phyloP scores from a whole-genome alignment of 768 basidiomycete species.

The Sporobolomyces phaffii region DNA sequence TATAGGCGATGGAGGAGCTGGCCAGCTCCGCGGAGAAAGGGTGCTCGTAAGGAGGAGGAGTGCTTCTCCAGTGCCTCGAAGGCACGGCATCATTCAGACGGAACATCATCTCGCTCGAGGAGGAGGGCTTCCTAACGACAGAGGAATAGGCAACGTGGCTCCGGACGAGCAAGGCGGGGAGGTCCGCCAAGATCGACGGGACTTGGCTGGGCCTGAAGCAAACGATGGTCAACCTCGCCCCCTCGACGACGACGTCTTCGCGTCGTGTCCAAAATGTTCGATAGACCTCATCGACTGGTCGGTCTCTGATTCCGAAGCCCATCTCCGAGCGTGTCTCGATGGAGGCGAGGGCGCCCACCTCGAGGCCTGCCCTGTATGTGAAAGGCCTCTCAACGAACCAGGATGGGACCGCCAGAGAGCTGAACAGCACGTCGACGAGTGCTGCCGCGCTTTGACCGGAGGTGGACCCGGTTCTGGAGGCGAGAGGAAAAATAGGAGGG shows the following conservation, averaged over 20 bases:
- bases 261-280: conserved; percentile 23
- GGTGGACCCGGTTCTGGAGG: background rate
- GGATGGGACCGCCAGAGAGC: background rate
- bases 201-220: background rate
- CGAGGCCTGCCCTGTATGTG: conserved; percentile 18
- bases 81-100: too few species aligned
- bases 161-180: too few species aligned
- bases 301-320: too few species aligned
- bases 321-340: conserved; percentile 15
- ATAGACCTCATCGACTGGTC: too few species aligned
- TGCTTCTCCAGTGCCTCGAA: too few species aligned
- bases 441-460: conserved; percentile 2
- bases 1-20: too few species aligned
- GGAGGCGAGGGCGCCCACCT: background rate
- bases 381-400: background rate
- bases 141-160: too few species aligned
- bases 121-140: too few species aligned
- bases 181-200: too few species aligned
- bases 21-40: too few species aligned
- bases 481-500: background rate
- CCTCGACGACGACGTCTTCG: background rate
- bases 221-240: background rate
- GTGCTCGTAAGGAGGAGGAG: too few species aligned
- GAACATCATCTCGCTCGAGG: too few species aligned
- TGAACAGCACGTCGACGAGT: conserved; percentile 22